Conservation (phyloP, 805 yeast genomes). For the Starmerella davenportii region DNA sequence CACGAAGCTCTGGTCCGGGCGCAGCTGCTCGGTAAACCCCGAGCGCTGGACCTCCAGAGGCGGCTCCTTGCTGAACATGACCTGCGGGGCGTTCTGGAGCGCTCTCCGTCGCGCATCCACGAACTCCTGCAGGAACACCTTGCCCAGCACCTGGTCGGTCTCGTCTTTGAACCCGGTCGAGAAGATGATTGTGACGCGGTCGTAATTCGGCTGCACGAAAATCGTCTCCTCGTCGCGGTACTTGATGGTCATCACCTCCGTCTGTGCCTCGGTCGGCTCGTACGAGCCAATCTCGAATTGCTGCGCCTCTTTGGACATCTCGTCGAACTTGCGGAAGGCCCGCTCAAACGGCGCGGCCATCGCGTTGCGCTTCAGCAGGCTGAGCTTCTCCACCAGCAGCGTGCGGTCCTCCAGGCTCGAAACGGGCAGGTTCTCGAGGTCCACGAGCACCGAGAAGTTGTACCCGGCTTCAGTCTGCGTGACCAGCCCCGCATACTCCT, state of each 20-base stretch:
- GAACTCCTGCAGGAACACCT: conserved; percentile 39
- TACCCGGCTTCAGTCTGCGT: conserved; percentile 55
- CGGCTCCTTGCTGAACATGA: conserved; percentile 75
- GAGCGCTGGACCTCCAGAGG: conserved; percentile 59
- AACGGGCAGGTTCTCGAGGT: conserved; percentile 30
- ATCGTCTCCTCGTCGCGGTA: conserved; percentile 90
- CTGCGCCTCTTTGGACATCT: conserved; percentile 28
- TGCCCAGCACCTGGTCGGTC: conserved; percentile 52
- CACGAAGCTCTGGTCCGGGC: conserved; percentile 25
- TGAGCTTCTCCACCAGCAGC: conserved; percentile 41
- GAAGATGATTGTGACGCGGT: conserved; percentile 90
- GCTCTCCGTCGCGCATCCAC: conserved; percentile 91
- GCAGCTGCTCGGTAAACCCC: conserved; percentile 27
- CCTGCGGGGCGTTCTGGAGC: conserved; percentile 97
- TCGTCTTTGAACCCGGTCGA: conserved; percentile 91
- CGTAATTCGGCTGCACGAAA: conserved; percentile 78
- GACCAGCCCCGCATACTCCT: conserved; percentile 35
- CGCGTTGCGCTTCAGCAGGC: conserved; percentile 66
- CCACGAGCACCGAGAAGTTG: conserved; percentile 58
- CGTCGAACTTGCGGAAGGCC: conserved; percentile 68
- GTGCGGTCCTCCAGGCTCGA: conserved; percentile 29
- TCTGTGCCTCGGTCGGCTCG: conserved; percentile 29
- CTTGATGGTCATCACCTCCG: conserved; percentile 48
- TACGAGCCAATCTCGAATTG: conserved; percentile 20
- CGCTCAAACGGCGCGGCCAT: conserved; percentile 84